These are phyloP conservation scores for Neurospora sp. DNA, from an alignment of 495 filamentous ascomycete species.

Conservation along the genomic window DNA sequence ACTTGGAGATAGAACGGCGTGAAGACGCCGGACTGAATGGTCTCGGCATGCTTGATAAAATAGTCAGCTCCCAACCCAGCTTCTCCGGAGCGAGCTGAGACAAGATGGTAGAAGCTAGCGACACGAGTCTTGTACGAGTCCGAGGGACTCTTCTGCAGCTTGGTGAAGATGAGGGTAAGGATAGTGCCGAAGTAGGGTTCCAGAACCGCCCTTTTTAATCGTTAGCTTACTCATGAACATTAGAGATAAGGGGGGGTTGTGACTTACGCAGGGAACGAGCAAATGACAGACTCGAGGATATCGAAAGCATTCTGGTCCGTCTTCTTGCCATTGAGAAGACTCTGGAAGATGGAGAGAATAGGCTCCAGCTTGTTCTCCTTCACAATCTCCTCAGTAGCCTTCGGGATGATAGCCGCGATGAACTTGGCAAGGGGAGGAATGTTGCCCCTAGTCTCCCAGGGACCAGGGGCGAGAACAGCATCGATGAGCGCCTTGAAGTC, in stretches of 20 bases:
- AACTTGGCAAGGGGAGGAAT: slow-evolving; percentile 81
- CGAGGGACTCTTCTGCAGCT: slow-evolving; percentile 64
- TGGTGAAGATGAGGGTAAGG: slow-evolving; percentile 69
- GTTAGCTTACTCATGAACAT: slow-evolving; percentile 14
- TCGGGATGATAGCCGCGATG: slow-evolving; percentile 72
- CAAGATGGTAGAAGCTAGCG: slow-evolving; percentile 83
- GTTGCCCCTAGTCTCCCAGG: slow-evolving; percentile 89
- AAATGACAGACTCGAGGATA: slow-evolving; percentile 69
- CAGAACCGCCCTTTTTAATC: slow-evolving; percentile 41
- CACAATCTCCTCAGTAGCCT: slow-evolving; percentile 59
- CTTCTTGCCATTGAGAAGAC: slow-evolving; percentile 61
- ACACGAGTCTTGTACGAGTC: slow-evolving; percentile 76
- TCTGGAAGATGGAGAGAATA: slow-evolving; percentile 87
- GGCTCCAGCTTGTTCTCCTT: slow-evolving; percentile 61
- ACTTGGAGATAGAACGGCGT: slow-evolving; percentile 72
- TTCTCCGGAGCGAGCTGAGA: slow-evolving; percentile 63
- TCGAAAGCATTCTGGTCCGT: slow-evolving; percentile 80
- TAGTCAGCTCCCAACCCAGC: slow-evolving; percentile 79
- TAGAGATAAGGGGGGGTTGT: background rate
- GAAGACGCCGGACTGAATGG: slow-evolving; percentile 73
- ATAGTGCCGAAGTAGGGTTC: slow-evolving; percentile 72
- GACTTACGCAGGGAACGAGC: slow-evolving; percentile 58
- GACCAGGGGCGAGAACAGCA: slow-evolving; percentile 59
- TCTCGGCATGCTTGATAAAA: slow-evolving; percentile 70
- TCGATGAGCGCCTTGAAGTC: slow-evolving; percentile 68